Evolutionary conservation across 495 filamentous ascomycete species (phyloP).

Genomic region (Neurospora sp.): DNA sequence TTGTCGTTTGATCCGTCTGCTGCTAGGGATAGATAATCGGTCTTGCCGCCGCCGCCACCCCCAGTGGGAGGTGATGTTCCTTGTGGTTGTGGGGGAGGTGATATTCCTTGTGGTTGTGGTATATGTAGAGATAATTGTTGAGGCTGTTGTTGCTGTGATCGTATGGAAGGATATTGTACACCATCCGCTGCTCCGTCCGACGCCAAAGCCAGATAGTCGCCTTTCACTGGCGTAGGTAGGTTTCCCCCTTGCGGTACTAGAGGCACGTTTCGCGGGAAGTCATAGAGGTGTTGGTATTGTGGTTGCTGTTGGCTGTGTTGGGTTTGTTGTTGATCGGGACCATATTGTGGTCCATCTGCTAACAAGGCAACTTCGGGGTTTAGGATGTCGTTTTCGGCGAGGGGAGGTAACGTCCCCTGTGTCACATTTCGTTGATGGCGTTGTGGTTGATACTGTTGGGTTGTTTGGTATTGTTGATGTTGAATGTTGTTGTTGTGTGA

Average conservation of each 20-base stretch:
- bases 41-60: neutral
- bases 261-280: neutral
- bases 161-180: neutral
- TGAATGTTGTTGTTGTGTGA: neutral
- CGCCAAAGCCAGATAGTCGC: neutral
- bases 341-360: neutral
- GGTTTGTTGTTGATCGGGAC: neutral
- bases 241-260: neutral
- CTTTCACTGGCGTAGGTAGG: neutral
- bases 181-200: neutral
- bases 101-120: neutral
- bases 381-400: neutral
- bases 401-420: neutral
- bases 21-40: neutral
- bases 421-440: slow-evolving; percentile 1
- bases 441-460: neutral
- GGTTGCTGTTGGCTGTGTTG: neutral
- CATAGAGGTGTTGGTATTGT: neutral
- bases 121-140: neutral
- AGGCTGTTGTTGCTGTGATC: neutral
- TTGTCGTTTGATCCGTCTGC: neutral
- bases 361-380: slow-evolving; percentile 1
- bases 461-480: neutral
- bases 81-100: neutral
- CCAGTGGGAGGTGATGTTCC: neutral